Evolutionary conservation across 768 basidiomycete species (phyloP).

Genomic region (Rhodosporidiobolus sp.): DNA sequence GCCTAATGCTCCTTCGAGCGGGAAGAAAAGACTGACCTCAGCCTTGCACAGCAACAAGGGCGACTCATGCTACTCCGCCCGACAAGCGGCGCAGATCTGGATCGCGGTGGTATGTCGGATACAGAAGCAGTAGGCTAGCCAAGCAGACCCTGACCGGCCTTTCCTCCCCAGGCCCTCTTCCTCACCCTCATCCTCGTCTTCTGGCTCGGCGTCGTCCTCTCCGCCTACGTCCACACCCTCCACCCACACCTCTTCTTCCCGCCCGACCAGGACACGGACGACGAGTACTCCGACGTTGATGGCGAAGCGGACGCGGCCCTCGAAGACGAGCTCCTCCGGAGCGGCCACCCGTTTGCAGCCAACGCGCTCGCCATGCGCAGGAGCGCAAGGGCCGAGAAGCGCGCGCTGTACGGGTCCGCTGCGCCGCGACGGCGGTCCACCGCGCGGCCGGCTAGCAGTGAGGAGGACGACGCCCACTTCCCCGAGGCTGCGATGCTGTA

Average conservation of each 20-base stretch:
- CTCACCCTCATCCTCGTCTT: constrained; percentile 23
- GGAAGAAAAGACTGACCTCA: background rate
- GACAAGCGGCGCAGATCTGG: constrained; percentile 4
- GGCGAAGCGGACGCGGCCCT: constrained; percentile 3
- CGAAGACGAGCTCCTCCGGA: background rate
- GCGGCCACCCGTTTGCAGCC: constrained; percentile 1
- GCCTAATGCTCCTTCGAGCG: no score
- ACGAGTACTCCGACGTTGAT: constrained; percentile 23
- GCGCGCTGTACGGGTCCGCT: no score
- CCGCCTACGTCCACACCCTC: constrained; percentile 30
- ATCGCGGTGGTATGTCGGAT: background rate
- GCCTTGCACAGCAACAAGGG: background rate
- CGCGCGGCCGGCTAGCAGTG: no score
- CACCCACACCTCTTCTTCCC: constrained; percentile 26
- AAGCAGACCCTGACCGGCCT: background rate
- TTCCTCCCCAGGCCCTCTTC: constrained; percentile 12
- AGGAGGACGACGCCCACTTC: no score
- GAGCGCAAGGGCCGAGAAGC: no score
- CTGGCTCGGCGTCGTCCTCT: constrained; percentile 19
- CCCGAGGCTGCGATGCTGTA: no score
- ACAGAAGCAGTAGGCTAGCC: fast-evolving
- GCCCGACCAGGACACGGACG: constrained; percentile 19
- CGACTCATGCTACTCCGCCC: constrained; percentile 1
- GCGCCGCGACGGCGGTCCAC: no score
- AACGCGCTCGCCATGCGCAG: constrained; percentile 9